A percentile compares a stretch with the other conserved stretches of the same genome.
Evolutionary conservation across 208 protist species (phyloP).

Genomic region (Herpetomonas muscarum): DNA sequence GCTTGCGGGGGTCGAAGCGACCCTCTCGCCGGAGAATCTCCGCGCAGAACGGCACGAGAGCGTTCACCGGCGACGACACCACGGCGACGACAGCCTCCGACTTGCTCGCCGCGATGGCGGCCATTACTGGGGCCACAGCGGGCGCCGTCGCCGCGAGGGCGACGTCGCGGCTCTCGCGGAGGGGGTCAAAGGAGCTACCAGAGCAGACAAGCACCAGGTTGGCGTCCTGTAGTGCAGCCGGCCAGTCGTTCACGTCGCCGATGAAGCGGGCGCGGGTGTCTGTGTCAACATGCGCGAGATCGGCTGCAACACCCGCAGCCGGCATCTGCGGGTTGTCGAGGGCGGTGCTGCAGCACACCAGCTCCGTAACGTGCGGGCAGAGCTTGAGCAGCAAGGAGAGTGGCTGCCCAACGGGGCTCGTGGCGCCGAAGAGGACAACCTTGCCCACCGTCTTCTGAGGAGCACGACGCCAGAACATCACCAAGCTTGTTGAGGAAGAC

Average conservation of each 20-base stretch:
- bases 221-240: conserved; percentile 53
- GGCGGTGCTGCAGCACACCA: conserved; percentile 73
- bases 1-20: conserved; percentile 73
- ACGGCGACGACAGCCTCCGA: conserved; percentile 79
- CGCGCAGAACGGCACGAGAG: conserved; percentile 88
- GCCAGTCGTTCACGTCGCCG: conserved; percentile 41
- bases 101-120: conserved; percentile 58
- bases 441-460: conserved; percentile 26
- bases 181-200: conserved; percentile 85
- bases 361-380: conserved; percentile 63
- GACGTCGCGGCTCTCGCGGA: conserved; percentile 85
- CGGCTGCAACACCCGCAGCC: conserved; percentile 54
- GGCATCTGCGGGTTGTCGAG: conserved; percentile 18
- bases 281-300: conserved; percentile 83
- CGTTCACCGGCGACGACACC: conserved; percentile 93
- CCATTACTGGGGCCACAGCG: conserved; percentile 67
- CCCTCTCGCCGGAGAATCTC: conserved; percentile 76
- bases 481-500: neutral
- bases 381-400: conserved; percentile 92
- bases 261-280: conserved; percentile 29
- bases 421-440: conserved; percentile 91
- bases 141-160: conserved; percentile 80
- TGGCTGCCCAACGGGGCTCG: conserved; percentile 89
- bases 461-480: conserved; percentile 31
- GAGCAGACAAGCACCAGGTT: conserved; percentile 89